Base-by-base conservation (phyloP, 2,329 filamentous ascomycete genomes). In the Mycogone perniciosa region DNA sequence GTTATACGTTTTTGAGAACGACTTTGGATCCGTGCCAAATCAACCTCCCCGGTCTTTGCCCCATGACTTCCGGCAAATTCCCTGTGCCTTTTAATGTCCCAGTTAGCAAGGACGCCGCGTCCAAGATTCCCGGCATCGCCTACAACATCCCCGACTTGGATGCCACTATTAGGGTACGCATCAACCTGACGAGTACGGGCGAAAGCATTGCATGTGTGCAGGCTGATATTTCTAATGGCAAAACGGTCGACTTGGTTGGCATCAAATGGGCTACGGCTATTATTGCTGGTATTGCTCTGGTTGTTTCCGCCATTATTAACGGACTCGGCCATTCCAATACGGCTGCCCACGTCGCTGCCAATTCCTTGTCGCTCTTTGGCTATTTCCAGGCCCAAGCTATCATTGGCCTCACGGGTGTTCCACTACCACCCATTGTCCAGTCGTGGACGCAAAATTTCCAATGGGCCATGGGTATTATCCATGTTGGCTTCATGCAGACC, bases 381-480 rank as follows among this genome's bases (percentile, higher is more conserved):
- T 96, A 93, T 70, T 95, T 96, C 77, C 91, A 96, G 70, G 84
- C 88, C 4, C 90, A 96, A 69, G 90, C 91, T 30, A 89, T 96
- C 69, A 77, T 95, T 61, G 91, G 90, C 55, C 84, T 96, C 70
- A 88, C 85, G 47, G 81, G 86, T 26, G 85, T 96, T 10, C 76
- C 77, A 44, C 79, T 95, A 45, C 91, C 91, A 8, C 91, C 91
- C 0, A 87, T 95, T 54, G 91, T 95, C 51, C 80, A 87, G 61
- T 80, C 90, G 0, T 96, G 91, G 91, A 95, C 90, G 1, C 91
- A 96, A 71, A 92, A 96, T 71, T 96, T 96, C 73, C 87, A 95
- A 65, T 96, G 91, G 91, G 93, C 86, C 63, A 92, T 96, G 88
- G 91, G 91, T 60, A 90, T 96, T 61, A 95, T 96, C 61, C 81